A percentile compares a stretch with the other conserved stretches of the same genome.
Conservation (phyloP, 2,329 filamentous ascomycete genomes). For the Penicillium sp. region DNA sequence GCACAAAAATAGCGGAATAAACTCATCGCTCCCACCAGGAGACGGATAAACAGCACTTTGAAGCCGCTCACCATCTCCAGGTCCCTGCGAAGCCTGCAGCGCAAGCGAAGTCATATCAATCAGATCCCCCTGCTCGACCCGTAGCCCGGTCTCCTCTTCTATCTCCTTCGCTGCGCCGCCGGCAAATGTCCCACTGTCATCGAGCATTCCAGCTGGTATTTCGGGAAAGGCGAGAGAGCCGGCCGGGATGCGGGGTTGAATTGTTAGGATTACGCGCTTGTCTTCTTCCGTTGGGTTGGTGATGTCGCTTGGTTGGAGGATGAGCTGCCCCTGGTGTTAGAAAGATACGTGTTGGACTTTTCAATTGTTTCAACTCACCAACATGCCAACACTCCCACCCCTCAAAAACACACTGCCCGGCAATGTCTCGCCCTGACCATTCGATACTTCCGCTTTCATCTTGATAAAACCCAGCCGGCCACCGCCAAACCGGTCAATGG, state of each 20-base stretch:
- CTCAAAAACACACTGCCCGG: conserved; percentile 57
- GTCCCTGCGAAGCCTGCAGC: conserved; percentile 25
- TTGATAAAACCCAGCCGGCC: conserved; percentile 56
- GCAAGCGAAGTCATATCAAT: conserved; percentile 54
- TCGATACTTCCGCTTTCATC: conserved; percentile 52
- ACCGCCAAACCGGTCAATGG: conserved; percentile 52
- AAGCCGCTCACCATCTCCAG: conserved; percentile 35
- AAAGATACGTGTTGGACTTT: not conserved
- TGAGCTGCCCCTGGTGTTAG: conserved; percentile 40
- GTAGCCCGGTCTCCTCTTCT: conserved; percentile 55
- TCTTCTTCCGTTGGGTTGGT: conserved; percentile 37
- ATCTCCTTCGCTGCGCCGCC: conserved; percentile 57
- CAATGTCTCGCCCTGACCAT: conserved; percentile 49
- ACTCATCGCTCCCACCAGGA: conserved; percentile 57
- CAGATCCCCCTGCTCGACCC: conserved; percentile 49
- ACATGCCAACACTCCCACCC: conserved; percentile 56
- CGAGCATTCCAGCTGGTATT: conserved; percentile 60
- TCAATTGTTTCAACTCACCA: conserved; percentile 39
- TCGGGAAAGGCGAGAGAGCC: conserved; percentile 54
- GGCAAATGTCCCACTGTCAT: conserved; percentile 52
- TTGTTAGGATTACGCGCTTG: conserved; percentile 52
- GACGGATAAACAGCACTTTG: conserved; percentile 53
- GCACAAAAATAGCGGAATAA: conserved; percentile 55
- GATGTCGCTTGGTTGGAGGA: conserved; percentile 53
- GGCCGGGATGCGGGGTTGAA: conserved; percentile 57